Evolutionary conservation across 495 filamentous ascomycete species (phyloP), one percentile per base, ranked within the genome.

Genomic region (Daldinia loculata): DNA sequence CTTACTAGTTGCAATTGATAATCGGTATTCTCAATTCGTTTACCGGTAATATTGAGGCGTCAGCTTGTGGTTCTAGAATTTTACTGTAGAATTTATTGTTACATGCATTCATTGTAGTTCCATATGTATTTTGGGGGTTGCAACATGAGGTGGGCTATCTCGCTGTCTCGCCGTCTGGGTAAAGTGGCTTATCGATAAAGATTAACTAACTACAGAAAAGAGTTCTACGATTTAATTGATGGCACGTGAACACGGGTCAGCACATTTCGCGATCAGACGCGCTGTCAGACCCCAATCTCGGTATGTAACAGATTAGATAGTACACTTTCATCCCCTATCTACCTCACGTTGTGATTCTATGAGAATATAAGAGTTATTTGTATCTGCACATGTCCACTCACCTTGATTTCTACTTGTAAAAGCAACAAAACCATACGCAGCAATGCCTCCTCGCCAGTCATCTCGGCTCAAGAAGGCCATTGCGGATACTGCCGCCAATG

Each of bases 381-480:
- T 1, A 22, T 6, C 24, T 52, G 17, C 3, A 26, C 59, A 8
- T 52, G n/a, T 17, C 48, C 34, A 43, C 52, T 24, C 56, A 12
- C 48, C 4, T 65, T 34, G 36, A 36, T 45, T 53, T 56, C 27
- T 39, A 36, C 17, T n/a, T n/a, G 17, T 39, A 43, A 19, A 29
- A 38, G n/a, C 19, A 14, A 52, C 8, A 61, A 56, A 41, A 2
- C 5, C 24, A 53, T 34, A 56, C 22, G 43, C 56, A 65, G 50
- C 56, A 62, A 76, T 76, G 75, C 66, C 75, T 62, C 71, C 67
- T 58, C 74, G 71, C 14, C 61, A 69, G 38, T 60, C 57, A 19
- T 68, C 69, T 17, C 72, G 67, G 30, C 43, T 64, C 4, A 72
- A 65, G 48, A 72, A 66, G 39, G 51, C 61, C 29, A 38, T 62